Percentiles rank a stretch among this genome's conserved stretches.
phyloP scores from a whole-genome alignment of 2,329 filamentous ascomycete genomes.

The Colletotrichum gloeosporioides region DNA sequence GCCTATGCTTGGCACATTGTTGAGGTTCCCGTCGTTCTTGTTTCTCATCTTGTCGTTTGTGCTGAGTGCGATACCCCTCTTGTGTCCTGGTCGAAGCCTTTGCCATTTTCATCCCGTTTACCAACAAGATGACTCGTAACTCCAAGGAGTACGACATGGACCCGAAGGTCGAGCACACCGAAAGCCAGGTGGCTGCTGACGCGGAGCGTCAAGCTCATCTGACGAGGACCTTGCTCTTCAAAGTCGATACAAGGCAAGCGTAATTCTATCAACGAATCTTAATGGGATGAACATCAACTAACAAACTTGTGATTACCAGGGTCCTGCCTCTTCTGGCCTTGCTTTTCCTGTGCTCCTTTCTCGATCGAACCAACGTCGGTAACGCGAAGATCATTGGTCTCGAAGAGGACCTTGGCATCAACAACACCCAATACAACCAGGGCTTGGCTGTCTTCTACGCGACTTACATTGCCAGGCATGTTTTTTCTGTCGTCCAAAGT shows the following conservation, averaged over 20 bases:
- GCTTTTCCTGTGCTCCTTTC: constrained; percentile 68
- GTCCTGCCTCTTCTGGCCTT: constrained; percentile 68
- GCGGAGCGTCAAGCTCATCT: constrained; percentile 19
- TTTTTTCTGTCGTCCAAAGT: not conserved
- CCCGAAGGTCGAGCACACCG: constrained; percentile 24
- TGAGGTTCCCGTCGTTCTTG: not conserved
- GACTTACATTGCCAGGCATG: constrained; percentile 64
- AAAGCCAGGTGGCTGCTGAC: constrained; percentile 21
- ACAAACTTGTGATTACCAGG: constrained; percentile 35
- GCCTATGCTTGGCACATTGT: not conserved
- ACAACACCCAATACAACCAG: constrained; percentile 66
- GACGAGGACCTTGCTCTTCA: constrained; percentile 30
- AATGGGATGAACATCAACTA: not conserved
- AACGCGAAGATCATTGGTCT: constrained; percentile 72
- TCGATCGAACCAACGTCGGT: constrained; percentile 75
- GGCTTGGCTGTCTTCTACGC: constrained; percentile 71
- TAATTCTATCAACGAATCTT: not conserved
- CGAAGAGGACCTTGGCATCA: constrained; percentile 62
- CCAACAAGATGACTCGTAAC: not conserved
- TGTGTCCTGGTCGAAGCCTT: not conserved
- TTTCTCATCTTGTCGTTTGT: not conserved
- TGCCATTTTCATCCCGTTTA: not conserved
- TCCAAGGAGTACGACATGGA: constrained; percentile 14
- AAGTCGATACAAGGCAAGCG: constrained; percentile 30
- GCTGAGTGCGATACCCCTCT: not conserved